Base-by-base conservation (phyloP, 192 early-diverging fungal species). In the Coemansia sp. region DNA sequence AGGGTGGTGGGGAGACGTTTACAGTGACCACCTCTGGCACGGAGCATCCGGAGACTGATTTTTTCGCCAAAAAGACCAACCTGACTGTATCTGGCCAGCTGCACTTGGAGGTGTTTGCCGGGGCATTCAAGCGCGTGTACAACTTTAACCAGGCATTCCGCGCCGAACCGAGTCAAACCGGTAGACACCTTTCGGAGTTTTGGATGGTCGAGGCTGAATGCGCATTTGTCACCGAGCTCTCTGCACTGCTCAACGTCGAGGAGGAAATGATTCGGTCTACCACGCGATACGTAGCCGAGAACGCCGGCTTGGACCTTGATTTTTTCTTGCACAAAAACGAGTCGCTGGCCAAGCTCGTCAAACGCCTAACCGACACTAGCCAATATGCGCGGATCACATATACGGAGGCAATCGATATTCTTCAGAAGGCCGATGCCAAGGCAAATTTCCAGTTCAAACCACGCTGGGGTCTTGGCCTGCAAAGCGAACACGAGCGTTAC, bases 121-220 rank as follows among this genome's bases (percentile, higher is more conserved):
- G 77, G 0, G 82, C 86, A 0, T 65, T 91, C 29, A 79, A 85
- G 10, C 67, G 90, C 17, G 90, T 90, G 1, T 95, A 88, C 60
- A 88, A 87, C 0, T 78, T 95, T 58, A 82, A 85, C 11, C 93
- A 87, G 15, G 75, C 85, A 0, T 95, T 95, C 55, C 76, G 93
- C 9, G 93, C 93, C 9, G 93, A 95, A 55, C 80, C 81, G 11
- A 87, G 86, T 9, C 69, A 83, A 49, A 89, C 88, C 3, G 83
- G 87, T 5, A 82, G 90, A 19, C 93, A 95, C 61, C 46, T 95
- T 17, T 86, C 91, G 2, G 93, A 95, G 64, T 95, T 95, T 50
- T 93, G 91, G 89, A 95, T 95, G 93, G 56, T 91, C 23, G 93
- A 95, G 57, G 89, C 89, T 2, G 93, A 95, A 55, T 78, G 86